phyloP scores from a whole-genome alignment of 805 yeast genomes.

The Lachancea lanzarotensis region DNA sequence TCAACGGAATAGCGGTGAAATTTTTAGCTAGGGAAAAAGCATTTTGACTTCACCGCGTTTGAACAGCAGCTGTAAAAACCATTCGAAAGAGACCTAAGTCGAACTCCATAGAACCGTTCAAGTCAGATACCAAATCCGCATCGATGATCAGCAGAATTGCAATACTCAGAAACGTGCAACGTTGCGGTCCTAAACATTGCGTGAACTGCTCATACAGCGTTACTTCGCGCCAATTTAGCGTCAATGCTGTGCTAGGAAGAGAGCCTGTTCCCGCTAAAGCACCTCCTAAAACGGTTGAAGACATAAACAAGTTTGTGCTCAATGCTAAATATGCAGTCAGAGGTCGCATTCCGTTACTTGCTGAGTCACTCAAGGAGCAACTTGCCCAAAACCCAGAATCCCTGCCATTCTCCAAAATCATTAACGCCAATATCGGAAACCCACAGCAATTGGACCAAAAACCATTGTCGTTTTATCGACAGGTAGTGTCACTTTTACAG shows the following conservation, averaged over 20 bases:
- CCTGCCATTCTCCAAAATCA: slow-evolving; percentile 69
- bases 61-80: no score
- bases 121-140: background rate
- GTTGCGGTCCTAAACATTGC: background rate
- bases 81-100: no score
- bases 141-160: background rate
- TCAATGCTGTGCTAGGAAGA: background rate
- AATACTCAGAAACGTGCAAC: background rate
- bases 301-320: slow-evolving; percentile 66
- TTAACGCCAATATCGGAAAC: slow-evolving; percentile 92
- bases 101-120: no score
- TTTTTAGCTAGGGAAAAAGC: background rate
- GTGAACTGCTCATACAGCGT: background rate
- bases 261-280: background rate
- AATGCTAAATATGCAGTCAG: slow-evolving; percentile 94
- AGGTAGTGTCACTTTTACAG: slow-evolving; percentile 79
- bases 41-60: no score
- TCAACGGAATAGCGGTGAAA: background rate
- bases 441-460: slow-evolving; percentile 95
- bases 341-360: slow-evolving; percentile 88
- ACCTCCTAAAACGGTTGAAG: slow-evolving; percentile 29
- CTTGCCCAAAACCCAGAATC: slow-evolving; percentile 50
- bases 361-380: slow-evolving; percentile 68
- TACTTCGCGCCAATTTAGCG: slow-evolving; percentile 3
- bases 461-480: slow-evolving; percentile 93